These are phyloP conservation scores for Dendrocalamus sinicus DNA, from an alignment of 176 grass and related monocot species.

Conservation along the genomic window DNA sequence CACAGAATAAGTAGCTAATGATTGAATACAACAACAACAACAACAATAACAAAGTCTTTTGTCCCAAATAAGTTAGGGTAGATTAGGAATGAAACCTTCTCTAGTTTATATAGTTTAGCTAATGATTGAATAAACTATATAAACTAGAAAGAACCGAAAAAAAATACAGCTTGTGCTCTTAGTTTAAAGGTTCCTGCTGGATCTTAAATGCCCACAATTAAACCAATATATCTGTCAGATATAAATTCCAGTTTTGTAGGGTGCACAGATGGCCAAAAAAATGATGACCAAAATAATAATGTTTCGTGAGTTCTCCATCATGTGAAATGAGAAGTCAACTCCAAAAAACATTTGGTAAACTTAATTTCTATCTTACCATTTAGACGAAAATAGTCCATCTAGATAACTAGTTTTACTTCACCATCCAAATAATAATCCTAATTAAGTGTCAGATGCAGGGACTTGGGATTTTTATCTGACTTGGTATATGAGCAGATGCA, in stretches of 20 bases:
- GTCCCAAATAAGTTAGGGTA: too few species aligned
- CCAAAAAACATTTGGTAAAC: background rate
- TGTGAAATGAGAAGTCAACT: background rate
- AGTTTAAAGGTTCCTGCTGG: background rate
- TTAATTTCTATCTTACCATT: background rate
- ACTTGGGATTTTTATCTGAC: background rate
- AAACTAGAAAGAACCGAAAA: background rate
- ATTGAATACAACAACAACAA: background rate
- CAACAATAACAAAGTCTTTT: too few species aligned
- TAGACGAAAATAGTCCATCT: background rate
- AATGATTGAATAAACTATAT: constrained; percentile 28
- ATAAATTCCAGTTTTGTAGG: background rate
- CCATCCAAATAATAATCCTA: background rate
- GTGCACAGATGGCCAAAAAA: background rate
- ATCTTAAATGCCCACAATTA: background rate
- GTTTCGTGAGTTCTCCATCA: background rate
- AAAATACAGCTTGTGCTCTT: background rate
- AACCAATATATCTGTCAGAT: background rate
- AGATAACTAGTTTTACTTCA: constrained; percentile 1
- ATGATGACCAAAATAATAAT: background rate
- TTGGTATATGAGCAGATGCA: background rate
- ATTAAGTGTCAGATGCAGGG: background rate
- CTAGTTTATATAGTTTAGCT: background rate
- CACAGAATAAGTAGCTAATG: constrained; percentile 31
- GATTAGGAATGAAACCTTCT: too few species aligned